Evolutionary conservation across 352 stramenopile species (phyloP), one percentile per base, ranked within the genome.

Genomic region (Ochromonadaceae sp.): DNA sequence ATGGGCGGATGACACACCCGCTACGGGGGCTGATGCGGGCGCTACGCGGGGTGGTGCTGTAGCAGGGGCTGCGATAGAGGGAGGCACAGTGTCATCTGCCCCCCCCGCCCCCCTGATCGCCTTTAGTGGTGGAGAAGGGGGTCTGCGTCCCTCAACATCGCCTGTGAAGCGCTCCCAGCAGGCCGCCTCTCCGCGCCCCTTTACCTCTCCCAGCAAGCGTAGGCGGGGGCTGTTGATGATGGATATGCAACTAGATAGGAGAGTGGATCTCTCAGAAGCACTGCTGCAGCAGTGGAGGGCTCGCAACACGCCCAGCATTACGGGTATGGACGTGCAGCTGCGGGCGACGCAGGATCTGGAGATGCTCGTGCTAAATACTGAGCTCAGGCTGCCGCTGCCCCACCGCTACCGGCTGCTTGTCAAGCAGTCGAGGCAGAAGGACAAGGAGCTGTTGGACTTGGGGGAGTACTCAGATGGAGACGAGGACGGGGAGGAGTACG

Each of bases 301-400:
- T n/a, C 10, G 38, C 2, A 63, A 49, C 52, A 28, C 52, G 38
- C 5, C 55, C 25, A 52, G 7, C 12, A 30, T 63, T 9, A 2
- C 28, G 4, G 55, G 55, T 22, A n/a, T 60, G 14, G 9, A 41
- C 4, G 12, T 49, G 12, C 4, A 9, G 25, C 25, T 63, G 1
- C 4, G 9, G 30, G 55, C 55, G 15, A 20, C 28, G 4, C 55
- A 63, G 52, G 55, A 63, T 26, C 26, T 63, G 14, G 55, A 63
- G 26, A 50, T 53, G 12, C 9, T 63, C 26, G 3, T 30, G 4
- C 34, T 63, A 12, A 5, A 14, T 36, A 31, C 52, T 20, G 40
- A 44, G 17, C 15, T 44, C 17, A 22, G 22, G 40, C 40, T 44
- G 15, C 22, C 22, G 40, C 22, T 44, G 17, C 40, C 22, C 22